Evolutionary conservation across 257 asterid genomes (phyloP).

Genomic region (Hygrophila difformis): DNA sequence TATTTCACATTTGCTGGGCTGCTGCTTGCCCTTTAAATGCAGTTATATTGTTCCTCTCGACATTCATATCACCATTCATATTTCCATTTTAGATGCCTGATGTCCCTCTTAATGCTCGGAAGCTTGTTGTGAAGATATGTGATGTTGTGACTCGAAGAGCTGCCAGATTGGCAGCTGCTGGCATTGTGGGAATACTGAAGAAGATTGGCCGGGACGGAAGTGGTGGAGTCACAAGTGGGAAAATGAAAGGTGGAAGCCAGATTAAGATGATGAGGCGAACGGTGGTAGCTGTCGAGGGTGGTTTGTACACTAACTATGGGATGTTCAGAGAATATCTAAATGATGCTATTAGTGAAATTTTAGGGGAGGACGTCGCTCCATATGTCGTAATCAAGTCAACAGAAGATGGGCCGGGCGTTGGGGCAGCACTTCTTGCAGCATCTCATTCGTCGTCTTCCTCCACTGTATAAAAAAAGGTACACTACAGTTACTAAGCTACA

Average conservation of each 20-base stretch:
- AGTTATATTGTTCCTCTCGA: background rate
- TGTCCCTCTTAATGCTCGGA: conserved; percentile 55
- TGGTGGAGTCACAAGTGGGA: conserved; percentile 37
- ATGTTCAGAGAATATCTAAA: conserved; percentile 64
- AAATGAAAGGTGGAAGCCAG: conserved; percentile 25
- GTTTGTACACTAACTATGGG: conserved; percentile 53
- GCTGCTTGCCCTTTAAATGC: background rate
- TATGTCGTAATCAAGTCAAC: conserved; percentile 45
- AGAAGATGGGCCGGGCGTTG: conserved; percentile 79
- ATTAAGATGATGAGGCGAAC: conserved; percentile 51
- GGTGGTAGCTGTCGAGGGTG: conserved; percentile 78
- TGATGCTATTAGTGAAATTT: conserved; percentile 58
- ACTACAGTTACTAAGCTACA: conserved; percentile 14
- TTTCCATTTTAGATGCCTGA: conserved; percentile 17
- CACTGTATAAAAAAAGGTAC: conserved; percentile 21
- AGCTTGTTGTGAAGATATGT: conserved; percentile 66
- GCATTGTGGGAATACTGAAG: conserved; percentile 84
- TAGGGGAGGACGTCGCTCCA: conserved; percentile 64
- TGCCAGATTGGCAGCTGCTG: conserved; percentile 86
- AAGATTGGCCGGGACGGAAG: conserved; percentile 83
- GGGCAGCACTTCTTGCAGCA: conserved; percentile 87
- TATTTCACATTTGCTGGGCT: no score
- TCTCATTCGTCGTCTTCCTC: conserved; percentile 42
- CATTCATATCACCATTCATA: background rate
- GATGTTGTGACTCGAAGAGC: conserved; percentile 78